A percentile compares a stretch with the other conserved stretches of the same genome.
These are phyloP conservation scores for Grigorovia yakushimaensis DNA, from an alignment of 805 yeast species.

Conservation along the genomic window DNA sequence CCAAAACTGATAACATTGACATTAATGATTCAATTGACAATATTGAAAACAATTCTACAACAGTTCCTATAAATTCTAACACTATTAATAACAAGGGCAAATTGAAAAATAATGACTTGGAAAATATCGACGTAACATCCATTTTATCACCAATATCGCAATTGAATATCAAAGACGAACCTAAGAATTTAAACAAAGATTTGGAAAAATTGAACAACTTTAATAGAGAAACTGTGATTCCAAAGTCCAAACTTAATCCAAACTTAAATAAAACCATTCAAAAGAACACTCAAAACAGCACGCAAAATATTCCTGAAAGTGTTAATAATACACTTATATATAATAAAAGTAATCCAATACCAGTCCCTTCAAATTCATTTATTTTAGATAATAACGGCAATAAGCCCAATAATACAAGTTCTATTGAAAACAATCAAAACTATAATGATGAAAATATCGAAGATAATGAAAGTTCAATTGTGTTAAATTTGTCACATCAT, in stretches of 20 bases:
- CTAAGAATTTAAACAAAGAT: not conserved
- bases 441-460: not conserved
- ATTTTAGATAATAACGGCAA: not conserved
- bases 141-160: not conserved
- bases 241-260: too few relatives aligned
- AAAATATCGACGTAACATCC: not conserved
- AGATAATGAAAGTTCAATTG: constrained; percentile 15
- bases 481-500: constrained; percentile 14
- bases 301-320: too few relatives aligned
- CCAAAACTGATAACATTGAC: not conserved
- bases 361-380: not conserved
- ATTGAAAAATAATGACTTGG: not conserved
- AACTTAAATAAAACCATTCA: too few relatives aligned
- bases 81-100: too few relatives aligned
- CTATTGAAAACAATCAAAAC: not conserved
- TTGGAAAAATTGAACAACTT: not conserved
- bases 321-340: too few relatives aligned
- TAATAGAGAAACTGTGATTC: too few relatives aligned
- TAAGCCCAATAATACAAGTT: not conserved
- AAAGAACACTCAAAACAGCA: too few relatives aligned
- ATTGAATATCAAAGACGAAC: not conserved
- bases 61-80: too few relatives aligned
- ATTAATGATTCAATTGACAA: too few relatives aligned
- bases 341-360: not conserved
- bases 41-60: too few relatives aligned